These are phyloP conservation scores for Solanum pennellii DNA, from an alignment of 257 asterid species.

Conservation along the genomic window DNA sequence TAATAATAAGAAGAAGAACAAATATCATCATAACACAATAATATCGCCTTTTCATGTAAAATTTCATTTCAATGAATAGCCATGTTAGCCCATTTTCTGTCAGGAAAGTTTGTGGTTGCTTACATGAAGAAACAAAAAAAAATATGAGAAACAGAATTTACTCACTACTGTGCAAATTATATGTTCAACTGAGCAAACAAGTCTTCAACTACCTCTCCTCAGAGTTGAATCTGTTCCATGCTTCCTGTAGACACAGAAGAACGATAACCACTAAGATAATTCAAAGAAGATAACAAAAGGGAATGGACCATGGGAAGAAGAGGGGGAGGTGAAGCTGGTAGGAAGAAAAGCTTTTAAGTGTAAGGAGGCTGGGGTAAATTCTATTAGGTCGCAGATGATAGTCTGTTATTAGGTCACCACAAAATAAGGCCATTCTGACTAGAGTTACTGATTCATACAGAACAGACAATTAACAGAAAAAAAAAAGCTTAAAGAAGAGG, in stretches of 20 bases:
- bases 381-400: not conserved
- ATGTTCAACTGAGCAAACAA: not conserved
- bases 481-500: not conserved
- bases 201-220: conserved; percentile 55
- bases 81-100: not conserved
- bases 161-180: not conserved
- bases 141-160: not conserved
- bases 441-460: not conserved
- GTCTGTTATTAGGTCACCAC: not conserved
- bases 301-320: not conserved
- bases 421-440: not conserved
- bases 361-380: not conserved
- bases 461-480: not conserved
- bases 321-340: not conserved
- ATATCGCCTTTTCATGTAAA: not conserved
- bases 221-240: conserved; percentile 90
- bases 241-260: conserved; percentile 47
- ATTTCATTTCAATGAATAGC: not conserved
- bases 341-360: not conserved
- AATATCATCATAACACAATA: not conserved
- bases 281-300: not conserved
- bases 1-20: not conserved
- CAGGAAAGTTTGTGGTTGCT: not conserved
- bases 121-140: not conserved
- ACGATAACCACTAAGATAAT: not conserved